These are phyloP conservation scores for Galeopsis tetrahit DNA, from an alignment of 257 asterid species.

Conservation along the genomic window DNA sequence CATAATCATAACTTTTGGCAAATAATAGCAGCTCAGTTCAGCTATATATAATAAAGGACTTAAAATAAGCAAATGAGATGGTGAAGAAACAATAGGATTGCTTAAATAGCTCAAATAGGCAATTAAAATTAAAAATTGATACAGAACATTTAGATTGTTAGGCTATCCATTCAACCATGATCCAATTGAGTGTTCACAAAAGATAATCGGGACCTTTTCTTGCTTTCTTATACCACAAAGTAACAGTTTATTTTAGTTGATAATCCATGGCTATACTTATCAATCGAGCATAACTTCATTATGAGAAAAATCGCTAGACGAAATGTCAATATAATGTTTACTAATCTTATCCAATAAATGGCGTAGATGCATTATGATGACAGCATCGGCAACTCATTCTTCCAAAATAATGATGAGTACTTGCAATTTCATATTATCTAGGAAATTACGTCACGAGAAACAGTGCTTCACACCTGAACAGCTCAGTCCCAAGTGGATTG, in stretches of 20 bases:
- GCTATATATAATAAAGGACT: neutral
- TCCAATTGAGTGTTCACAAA: slow-evolving; percentile 1
- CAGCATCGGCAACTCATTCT: neutral
- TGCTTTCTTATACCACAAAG: neutral
- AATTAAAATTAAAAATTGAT: neutral
- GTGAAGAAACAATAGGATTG: neutral
- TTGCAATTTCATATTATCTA: neutral
- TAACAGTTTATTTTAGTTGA: slow-evolving; percentile 6
- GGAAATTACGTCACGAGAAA: slow-evolving; percentile 16
- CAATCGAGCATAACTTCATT: slow-evolving; percentile 4
- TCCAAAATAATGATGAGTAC: slow-evolving; percentile 12
- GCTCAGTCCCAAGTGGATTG: slow-evolving; percentile 82
- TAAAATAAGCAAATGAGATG: slow-evolving; percentile 18
- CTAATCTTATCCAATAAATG: neutral
- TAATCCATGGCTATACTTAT: neutral
- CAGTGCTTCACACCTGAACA: slow-evolving; percentile 66
- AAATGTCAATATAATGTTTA: neutral
- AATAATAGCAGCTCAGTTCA: neutral
- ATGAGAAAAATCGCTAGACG: slow-evolving; percentile 5
- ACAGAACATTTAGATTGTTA: neutral
- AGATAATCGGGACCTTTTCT: neutral
- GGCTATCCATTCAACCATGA: neutral
- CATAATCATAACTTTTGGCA: neutral
- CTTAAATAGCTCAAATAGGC: neutral
- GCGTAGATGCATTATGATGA: neutral